Base-by-base conservation (phyloP, 371 early-diverging fungal genomes). In the Rhizomucor miehei region DNA sequence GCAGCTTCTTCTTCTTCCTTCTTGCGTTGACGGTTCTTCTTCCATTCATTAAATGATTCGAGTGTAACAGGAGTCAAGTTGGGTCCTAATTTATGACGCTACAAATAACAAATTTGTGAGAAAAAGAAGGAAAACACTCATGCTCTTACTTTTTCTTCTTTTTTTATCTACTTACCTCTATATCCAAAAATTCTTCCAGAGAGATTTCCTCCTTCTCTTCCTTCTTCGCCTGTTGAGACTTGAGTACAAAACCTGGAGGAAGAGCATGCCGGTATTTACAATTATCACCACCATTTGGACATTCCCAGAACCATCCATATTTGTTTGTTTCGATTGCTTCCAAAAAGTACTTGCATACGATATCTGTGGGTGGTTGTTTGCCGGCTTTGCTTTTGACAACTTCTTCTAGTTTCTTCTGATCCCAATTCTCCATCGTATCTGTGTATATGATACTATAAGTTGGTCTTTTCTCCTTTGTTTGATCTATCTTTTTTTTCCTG, bases 271-370 rank as follows among this genome's bases (percentile, higher is more conserved):
- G 86, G 67, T 98, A 98, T 79, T 91, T 94, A 83, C 98, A 98
- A 54, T 79, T 77, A 20, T 71, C 69, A 77, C 89, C 90, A 60
- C 92, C 93, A 57, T 90, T 89, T 6, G 96, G 98, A 75, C 99
- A 99, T 56, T 92, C 92, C 99, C 99, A 99, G 80, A 95, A 97
- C 93, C 95, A 95, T 51, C 95, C 98, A 71, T 98, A 98, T 77
- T 98, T 98, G 56, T 66, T 89, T 51, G 80, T 79, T 66, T 99
- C 98, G 53, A 99, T 92, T n/a, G 99, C 99, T 65, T 99, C 98
- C 80, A 99, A 84, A 67, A 99, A 97, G 80, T 78, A 89, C 77
- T 97, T 98, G 85, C 99, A 99, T n/a, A 99, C 98, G 75, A 97
- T 96, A 59, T 91, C 94, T 4, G 98, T 98, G 12, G 93, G 90